Evolutionary conservation across 768 basidiomycete genomes (phyloP).

Genomic region (Suillus placidus): DNA sequence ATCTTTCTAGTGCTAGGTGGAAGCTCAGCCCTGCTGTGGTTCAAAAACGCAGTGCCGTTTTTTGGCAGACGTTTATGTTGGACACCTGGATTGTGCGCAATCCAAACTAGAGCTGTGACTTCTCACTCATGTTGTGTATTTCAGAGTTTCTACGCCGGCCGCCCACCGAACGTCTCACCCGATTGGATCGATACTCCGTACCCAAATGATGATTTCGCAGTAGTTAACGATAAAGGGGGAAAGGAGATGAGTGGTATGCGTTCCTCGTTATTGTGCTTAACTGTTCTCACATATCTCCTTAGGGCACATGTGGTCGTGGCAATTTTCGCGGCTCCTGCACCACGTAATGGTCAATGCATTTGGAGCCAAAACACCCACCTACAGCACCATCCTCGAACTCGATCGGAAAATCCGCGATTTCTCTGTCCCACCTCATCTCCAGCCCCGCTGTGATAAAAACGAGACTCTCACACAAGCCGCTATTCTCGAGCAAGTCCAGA

Average conservation of each 20-base stretch:
- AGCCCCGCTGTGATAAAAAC: slow-evolving; percentile 34
- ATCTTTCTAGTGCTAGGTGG: slow-evolving; percentile 64
- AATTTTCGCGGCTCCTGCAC: slow-evolving; percentile 56
- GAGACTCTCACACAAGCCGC: slow-evolving; percentile 21
- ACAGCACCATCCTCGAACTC: slow-evolving; percentile 54
- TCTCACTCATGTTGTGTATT: slow-evolving; percentile 1
- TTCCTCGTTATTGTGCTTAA: not conserved
- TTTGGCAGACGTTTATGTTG: slow-evolving; percentile 68
- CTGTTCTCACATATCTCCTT: slow-evolving; percentile 1
- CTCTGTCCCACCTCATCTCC: slow-evolving; percentile 49
- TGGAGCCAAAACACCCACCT: slow-evolving; percentile 53
- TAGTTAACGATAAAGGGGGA: slow-evolving; percentile 36
- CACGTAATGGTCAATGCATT: slow-evolving; percentile 53
- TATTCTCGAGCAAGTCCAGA: slow-evolving; percentile 38
- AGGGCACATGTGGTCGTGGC: slow-evolving; percentile 62
- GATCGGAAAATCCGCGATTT: slow-evolving; percentile 67
- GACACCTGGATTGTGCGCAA: slow-evolving; percentile 62
- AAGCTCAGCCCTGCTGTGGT: slow-evolving; percentile 48
- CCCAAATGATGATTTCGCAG: slow-evolving; percentile 48
- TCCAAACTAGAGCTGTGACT: not conserved
- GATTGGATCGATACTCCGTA: slow-evolving; percentile 58
- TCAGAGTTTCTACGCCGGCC: slow-evolving; percentile 66
- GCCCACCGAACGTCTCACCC: slow-evolving; percentile 57
- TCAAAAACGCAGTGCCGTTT: slow-evolving; percentile 55
- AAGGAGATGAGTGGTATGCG: slow-evolving; percentile 47